Evolutionary conservation across 768 basidiomycete species (phyloP).

Genomic region (Basidioascus undulatus): DNA sequence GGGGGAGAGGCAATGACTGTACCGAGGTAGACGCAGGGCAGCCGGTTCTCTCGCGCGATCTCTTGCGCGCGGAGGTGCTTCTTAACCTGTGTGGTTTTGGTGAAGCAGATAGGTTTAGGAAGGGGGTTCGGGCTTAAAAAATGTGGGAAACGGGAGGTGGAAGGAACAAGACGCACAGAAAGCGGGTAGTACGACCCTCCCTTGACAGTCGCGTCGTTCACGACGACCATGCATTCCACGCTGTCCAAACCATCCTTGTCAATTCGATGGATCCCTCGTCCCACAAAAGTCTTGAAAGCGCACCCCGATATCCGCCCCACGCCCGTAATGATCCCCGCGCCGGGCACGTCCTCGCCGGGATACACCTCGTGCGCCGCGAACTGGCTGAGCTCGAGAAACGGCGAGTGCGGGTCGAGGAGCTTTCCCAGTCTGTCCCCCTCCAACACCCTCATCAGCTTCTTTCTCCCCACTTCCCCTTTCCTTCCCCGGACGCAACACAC

Average conservation of each 20-base stretch:
- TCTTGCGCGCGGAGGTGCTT: conserved; percentile 88
- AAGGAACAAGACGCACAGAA: conserved; percentile 27
- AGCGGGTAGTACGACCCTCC: conserved; percentile 80
- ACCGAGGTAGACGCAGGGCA: conserved; percentile 87
- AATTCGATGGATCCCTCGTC: background rate
- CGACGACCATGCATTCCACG: conserved; percentile 61
- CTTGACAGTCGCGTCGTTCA: conserved; percentile 87
- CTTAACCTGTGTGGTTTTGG: conserved; percentile 36
- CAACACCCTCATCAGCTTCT: conserved; percentile 27
- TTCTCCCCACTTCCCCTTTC: conserved; percentile 20
- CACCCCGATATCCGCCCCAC: conserved; percentile 15
- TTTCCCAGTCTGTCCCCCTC: conserved; percentile 37
- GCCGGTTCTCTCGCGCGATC: conserved; percentile 66
- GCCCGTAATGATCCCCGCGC: conserved; percentile 76
- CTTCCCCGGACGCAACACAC: conserved; percentile 20
- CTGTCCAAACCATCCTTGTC: conserved; percentile 46
- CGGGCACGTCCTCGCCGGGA: conserved; percentile 41
- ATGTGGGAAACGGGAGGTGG: too few species aligned
- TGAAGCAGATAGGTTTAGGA: background rate
- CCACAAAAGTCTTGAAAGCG: too few species aligned
- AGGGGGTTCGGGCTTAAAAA: too few species aligned
- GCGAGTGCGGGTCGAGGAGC: conserved; percentile 60
- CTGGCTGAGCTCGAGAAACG: conserved; percentile 69
- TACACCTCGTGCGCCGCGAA: conserved; percentile 77
- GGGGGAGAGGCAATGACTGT: conserved; percentile 11